A percentile compares a stretch with the other conserved stretches of the same genome.
Conservation (phyloP, 2,329 filamentous ascomycete species). For the Acephala macrosclerotiorum region DNA sequence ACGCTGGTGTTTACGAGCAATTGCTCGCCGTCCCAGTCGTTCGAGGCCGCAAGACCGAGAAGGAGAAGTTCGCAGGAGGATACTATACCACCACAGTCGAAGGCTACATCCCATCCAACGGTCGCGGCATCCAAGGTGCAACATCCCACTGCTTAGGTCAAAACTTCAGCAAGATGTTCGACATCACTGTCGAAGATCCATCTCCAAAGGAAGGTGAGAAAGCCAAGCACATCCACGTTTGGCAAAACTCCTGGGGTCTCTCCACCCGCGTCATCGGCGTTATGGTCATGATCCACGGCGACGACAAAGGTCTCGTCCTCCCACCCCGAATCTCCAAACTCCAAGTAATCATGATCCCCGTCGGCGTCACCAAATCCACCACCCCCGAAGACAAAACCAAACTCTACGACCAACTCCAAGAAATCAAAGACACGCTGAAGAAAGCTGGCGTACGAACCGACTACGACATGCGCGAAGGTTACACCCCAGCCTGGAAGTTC, state of each 20-base stretch:
- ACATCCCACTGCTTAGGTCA: slow-evolving; percentile 92
- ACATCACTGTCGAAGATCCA: slow-evolving; percentile 96
- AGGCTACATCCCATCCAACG: slow-evolving; percentile 94
- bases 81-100: slow-evolving; percentile 97
- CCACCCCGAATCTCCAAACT: slow-evolving; percentile 88
- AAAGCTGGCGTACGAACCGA: slow-evolving; percentile 80
- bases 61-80: slow-evolving; percentile 97
- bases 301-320: slow-evolving; percentile 93
- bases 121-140: slow-evolving; percentile 93
- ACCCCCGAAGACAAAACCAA: slow-evolving; percentile 79
- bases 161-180: slow-evolving; percentile 99
- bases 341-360: slow-evolving; percentile 88
- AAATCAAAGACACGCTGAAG: slow-evolving; percentile 72
- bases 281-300: slow-evolving; percentile 98
- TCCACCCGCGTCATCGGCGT: slow-evolving; percentile 97
- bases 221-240: slow-evolving; percentile 83
- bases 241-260: slow-evolving; percentile 99
- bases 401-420: slow-evolving; percentile 78
- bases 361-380: slow-evolving; percentile 90
- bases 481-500: slow-evolving; percentile 97
- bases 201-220: slow-evolving; percentile 73
- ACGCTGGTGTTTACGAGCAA: slow-evolving; percentile 91
- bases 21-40: slow-evolving; percentile 95
- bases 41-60: slow-evolving; percentile 91
- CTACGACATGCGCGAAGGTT: slow-evolving; percentile 85